Conservation (phyloP, 805 yeast genomes). For the Ogataea degrootiae region DNA sequence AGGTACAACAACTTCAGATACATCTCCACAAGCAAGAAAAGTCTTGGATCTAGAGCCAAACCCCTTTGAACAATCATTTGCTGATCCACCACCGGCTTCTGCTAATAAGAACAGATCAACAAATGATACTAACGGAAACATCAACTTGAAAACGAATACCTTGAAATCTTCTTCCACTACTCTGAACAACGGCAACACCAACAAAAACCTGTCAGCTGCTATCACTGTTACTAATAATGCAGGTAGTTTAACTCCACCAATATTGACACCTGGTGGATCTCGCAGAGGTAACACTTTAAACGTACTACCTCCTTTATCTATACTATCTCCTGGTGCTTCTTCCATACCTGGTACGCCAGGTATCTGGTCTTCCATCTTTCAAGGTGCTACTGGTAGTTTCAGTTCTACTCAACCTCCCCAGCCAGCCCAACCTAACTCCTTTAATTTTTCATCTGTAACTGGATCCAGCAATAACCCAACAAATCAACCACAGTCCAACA, state of each 20-base stretch:
- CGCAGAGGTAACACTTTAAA: slow-evolving; percentile 30
- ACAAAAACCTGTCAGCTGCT: background rate
- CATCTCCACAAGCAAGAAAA: slow-evolving; percentile 10
- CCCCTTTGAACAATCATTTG: slow-evolving; percentile 93
- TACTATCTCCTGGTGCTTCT: slow-evolving; percentile 41
- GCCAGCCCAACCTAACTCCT: slow-evolving; percentile 3
- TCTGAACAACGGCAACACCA: too few relatives aligned
- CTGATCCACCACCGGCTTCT: slow-evolving; percentile 13
- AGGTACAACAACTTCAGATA: background rate
- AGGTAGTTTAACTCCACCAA: slow-evolving; percentile 31
- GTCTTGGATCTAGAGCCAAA: slow-evolving; percentile 67
- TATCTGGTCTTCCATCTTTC: slow-evolving; percentile 44
- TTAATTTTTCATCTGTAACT: background rate
- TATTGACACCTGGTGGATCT: slow-evolving; percentile 50
- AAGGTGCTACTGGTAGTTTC: slow-evolving; percentile 30
- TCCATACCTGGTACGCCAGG: slow-evolving; percentile 51
- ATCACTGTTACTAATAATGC: slow-evolving; percentile 9
- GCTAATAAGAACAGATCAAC: slow-evolving; percentile 1
- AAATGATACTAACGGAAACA: background rate
- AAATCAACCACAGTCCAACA: slow-evolving; percentile 1
- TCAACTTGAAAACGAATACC: background rate
- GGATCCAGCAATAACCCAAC: slow-evolving; percentile 1
- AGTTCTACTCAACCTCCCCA: slow-evolving; percentile 7
- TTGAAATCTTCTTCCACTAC: too few relatives aligned
- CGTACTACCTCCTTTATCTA: slow-evolving; percentile 43